Evolutionary conservation across 129 eudicot species (phyloP).

Genomic region (Centaurea solstitialis): DNA sequence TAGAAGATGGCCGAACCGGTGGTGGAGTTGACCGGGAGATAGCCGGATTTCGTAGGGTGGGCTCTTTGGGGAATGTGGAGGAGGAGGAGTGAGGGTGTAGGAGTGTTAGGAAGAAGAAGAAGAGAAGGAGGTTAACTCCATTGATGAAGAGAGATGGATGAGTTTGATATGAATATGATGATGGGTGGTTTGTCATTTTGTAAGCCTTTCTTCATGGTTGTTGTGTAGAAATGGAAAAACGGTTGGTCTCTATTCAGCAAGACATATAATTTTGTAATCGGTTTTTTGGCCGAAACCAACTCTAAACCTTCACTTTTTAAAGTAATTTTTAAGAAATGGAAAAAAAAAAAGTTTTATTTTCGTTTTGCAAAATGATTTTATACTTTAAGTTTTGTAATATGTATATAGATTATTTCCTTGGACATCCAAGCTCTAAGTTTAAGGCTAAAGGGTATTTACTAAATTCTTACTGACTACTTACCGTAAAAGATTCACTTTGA

Average conservation of each 20-base stretch:
- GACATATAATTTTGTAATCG: neutral
- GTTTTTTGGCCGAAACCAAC: neutral
- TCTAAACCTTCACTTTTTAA: neutral
- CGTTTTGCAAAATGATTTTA: too few species aligned
- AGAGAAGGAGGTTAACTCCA: constrained; percentile 48
- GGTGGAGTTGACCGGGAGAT: constrained; percentile 63
- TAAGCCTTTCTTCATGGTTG: neutral
- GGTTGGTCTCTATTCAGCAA: too few species aligned
- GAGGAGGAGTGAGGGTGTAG: constrained; percentile 20
- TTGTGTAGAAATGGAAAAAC: too few species aligned
- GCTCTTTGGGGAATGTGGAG: constrained; percentile 60
- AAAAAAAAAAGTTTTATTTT: too few species aligned
- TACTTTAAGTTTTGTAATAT: too few species aligned
- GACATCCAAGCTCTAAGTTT: too few species aligned
- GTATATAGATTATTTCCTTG: too few species aligned
- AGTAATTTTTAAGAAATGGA: neutral
- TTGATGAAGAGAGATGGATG: constrained; percentile 9
- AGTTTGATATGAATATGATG: neutral
- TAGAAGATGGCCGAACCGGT: constrained; percentile 86
- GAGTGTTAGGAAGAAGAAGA: constrained; percentile 39
- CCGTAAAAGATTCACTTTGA: too few species aligned
- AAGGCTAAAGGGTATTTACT: too few species aligned
- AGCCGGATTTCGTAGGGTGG: constrained; percentile 92
- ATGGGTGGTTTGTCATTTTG: constrained; percentile 4
- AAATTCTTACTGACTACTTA: too few species aligned